Evolutionary conservation across 441 rosid genomes (phyloP).

Genomic region (Raphanus hybrid): DNA sequence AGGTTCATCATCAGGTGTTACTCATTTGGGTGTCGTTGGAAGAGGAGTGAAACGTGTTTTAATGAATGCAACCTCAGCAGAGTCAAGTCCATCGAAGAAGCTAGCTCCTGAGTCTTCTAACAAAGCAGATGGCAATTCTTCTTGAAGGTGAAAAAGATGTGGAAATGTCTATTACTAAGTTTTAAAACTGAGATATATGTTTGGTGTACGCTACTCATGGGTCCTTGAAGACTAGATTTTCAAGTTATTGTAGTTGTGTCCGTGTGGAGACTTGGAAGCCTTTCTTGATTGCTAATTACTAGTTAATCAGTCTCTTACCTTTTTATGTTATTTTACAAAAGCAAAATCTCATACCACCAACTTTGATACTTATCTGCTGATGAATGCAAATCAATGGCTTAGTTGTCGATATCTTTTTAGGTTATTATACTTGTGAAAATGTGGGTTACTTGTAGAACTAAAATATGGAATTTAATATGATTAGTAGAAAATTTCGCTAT

Average conservation of each 20-base stretch:
- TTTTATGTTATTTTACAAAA: background rate
- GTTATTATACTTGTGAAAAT: slow-evolving; percentile 1
- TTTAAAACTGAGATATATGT: background rate
- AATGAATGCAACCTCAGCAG: background rate
- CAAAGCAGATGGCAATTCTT: background rate
- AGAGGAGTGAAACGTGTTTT: background rate
- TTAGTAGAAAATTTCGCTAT: slow-evolving; percentile 9
- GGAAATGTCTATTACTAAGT: background rate
- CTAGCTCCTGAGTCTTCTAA: background rate
- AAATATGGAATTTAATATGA: slow-evolving; percentile 7
- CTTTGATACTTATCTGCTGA: background rate
- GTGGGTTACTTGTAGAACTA: slow-evolving; percentile 22
- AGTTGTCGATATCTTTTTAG: background rate
- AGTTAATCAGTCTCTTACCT: background rate
- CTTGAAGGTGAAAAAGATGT: background rate
- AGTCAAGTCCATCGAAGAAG: background rate
- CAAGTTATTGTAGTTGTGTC: slow-evolving; percentile 10
- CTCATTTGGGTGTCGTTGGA: slow-evolving; percentile 39
- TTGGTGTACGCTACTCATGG: background rate
- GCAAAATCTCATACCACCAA: background rate
- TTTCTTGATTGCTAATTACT: background rate
- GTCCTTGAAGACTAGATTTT: slow-evolving; percentile 9
- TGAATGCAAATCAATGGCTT: background rate
- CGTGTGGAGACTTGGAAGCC: background rate
- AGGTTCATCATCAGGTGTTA: slow-evolving; percentile 61